Evolutionary conservation across 169 alveolate species (phyloP).

Genomic region (Cryptosporidium tyzzeri): DNA sequence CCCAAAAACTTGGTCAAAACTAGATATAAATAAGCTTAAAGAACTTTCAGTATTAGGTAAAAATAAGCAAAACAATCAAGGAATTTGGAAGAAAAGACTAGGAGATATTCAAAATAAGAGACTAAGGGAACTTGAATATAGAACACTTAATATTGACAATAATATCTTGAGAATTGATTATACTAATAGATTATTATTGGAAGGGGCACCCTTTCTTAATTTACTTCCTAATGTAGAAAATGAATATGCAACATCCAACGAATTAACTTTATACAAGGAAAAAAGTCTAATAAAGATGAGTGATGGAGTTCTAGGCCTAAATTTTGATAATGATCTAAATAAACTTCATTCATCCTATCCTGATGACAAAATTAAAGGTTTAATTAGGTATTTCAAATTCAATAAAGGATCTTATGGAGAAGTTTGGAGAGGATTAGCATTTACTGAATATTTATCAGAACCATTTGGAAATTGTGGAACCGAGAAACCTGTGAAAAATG

Average conservation of each 20-base stretch:
- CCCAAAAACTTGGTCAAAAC: slow-evolving; percentile 25
- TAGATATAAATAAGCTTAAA: slow-evolving; percentile 7
- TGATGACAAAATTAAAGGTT: slow-evolving; percentile 13
- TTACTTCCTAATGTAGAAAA: slow-evolving; percentile 9
- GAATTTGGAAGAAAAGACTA: background rate
- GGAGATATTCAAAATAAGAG: background rate
- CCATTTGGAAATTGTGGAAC: slow-evolving; percentile 53
- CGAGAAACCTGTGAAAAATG: background rate
- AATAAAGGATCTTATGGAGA: slow-evolving; percentile 69
- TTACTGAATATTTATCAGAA: slow-evolving; percentile 40
- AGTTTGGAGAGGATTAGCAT: slow-evolving; percentile 74
- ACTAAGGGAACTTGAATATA: slow-evolving; percentile 4
- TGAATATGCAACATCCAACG: slow-evolving; percentile 1
- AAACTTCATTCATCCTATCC: slow-evolving; percentile 2
- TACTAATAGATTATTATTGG: slow-evolving; percentile 15
- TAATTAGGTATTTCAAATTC: slow-evolving; percentile 50
- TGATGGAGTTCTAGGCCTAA: slow-evolving; percentile 4
- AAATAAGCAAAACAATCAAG: background rate
- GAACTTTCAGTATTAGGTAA: slow-evolving; percentile 11
- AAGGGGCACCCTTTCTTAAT: background rate
- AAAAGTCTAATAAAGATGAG: slow-evolving; percentile 24
- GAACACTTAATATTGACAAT: background rate
- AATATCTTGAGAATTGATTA: slow-evolving; percentile 43
- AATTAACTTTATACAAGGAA: slow-evolving; percentile 33
- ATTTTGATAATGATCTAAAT: background rate